phyloP scores from a whole-genome alignment of 768 basidiomycete genomes.

The Tricholoma hemisulphureum region DNA sequence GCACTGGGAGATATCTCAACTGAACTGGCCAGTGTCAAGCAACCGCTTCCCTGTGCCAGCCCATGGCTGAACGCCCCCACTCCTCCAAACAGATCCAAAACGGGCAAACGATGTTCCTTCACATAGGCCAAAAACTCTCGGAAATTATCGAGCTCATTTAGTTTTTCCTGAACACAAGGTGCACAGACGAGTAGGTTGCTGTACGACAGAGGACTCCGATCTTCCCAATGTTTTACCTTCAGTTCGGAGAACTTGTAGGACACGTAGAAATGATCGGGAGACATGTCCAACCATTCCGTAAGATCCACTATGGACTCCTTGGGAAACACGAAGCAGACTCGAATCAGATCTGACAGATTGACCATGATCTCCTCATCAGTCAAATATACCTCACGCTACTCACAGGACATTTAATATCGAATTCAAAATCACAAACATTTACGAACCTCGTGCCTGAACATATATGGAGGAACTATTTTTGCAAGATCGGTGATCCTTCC shows the following conservation, averaged over 20 bases:
- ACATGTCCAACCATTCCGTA: constrained; percentile 48
- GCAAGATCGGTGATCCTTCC: constrained; percentile 47
- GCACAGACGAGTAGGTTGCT: constrained; percentile 45
- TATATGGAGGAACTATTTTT: constrained; percentile 35
- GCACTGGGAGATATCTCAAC: constrained; percentile 79
- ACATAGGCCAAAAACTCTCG: constrained; percentile 33
- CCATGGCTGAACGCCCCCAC: constrained; percentile 65
- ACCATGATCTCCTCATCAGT: constrained; percentile 45
- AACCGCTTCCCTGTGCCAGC: constrained; percentile 50
- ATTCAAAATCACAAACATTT: not conserved
- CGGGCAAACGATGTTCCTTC: constrained; percentile 25
- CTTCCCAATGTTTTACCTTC: constrained; percentile 36
- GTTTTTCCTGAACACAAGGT: constrained; percentile 37
- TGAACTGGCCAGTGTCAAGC: constrained; percentile 59
- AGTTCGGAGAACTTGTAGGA: constrained; percentile 49
- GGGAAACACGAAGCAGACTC: constrained; percentile 48
- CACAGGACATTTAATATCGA: not conserved
- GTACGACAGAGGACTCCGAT: constrained; percentile 29
- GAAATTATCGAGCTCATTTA: constrained; percentile 28
- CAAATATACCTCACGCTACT: constrained; percentile 59
- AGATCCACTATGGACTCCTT: constrained; percentile 26
- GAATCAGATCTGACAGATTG: constrained; percentile 40
- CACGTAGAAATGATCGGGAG: constrained; percentile 59
- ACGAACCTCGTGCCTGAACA: constrained; percentile 59
- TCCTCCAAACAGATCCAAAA: constrained; percentile 50